phyloP scores from a whole-genome alignment of 768 basidiomycete species.

The Mycena vitilis region DNA sequence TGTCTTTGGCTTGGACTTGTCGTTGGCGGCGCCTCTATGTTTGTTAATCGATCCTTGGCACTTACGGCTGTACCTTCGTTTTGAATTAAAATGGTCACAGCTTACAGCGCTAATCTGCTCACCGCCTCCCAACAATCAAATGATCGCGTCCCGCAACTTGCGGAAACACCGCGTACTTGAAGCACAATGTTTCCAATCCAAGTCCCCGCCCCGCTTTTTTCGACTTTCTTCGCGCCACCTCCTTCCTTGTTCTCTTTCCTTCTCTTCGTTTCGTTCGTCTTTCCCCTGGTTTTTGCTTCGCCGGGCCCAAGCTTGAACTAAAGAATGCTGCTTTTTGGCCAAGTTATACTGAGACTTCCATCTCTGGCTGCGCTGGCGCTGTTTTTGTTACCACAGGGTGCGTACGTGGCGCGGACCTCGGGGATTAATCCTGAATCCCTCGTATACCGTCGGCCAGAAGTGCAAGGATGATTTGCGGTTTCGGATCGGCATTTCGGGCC shows the following conservation, averaged over 20 bases:
- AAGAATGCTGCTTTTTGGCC: background rate
- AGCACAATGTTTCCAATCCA: background rate
- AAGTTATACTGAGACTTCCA: background rate
- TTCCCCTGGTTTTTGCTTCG: background rate
- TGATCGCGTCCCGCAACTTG: background rate
- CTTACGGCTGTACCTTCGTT: no score
- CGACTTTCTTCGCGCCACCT: background rate
- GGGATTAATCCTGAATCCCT: no score
- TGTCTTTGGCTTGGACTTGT: no score
- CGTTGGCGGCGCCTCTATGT: no score
- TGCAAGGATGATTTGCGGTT: no score
- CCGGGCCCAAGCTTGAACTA: background rate
- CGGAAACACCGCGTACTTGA: conserved; percentile 1
- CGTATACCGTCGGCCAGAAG: no score
- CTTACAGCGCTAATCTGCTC: conserved; percentile 2
- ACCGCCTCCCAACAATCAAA: conserved; percentile 28
- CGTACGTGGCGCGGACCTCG: background rate
- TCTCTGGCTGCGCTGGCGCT: conserved; percentile 24
- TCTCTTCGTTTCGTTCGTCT: background rate
- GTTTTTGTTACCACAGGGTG: conserved; percentile 6
- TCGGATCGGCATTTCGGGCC: no score
- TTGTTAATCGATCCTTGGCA: no score
- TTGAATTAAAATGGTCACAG: background rate
- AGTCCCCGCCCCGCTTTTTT: background rate
- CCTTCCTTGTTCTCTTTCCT: background rate